Conservation (phyloP, 176 grass and related monocot species). For the Rhynchospora tenuis region DNA sequence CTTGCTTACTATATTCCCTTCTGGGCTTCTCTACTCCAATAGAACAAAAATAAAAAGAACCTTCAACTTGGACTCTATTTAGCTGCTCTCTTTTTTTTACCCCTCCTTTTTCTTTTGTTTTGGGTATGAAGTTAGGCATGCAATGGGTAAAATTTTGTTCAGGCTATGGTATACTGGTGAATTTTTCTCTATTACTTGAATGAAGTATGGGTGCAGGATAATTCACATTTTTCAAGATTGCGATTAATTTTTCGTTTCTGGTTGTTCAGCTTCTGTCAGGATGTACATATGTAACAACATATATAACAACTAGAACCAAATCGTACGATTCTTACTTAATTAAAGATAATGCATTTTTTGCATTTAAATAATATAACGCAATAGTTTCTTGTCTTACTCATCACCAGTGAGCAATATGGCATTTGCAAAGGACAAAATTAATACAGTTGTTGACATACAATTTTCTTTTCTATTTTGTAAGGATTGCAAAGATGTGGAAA, state of each 20-base stretch:
- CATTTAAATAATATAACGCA: too few species aligned
- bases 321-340: too few species aligned
- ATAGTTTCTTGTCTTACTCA: too few species aligned
- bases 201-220: neutral
- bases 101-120: neutral
- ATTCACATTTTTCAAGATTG: neutral
- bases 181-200: neutral
- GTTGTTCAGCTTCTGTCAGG: neutral
- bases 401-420: too few species aligned
- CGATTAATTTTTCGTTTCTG: neutral
- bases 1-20: too few species aligned
- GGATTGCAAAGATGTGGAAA: conserved; percentile 92
- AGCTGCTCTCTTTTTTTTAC: neutral
- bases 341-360: too few species aligned
- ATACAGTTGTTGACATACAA: neutral
- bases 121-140: neutral
- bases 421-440: too few species aligned
- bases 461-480: conserved; percentile 3
- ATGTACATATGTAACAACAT: neutral
- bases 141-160: neutral
- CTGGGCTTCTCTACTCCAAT: too few species aligned
- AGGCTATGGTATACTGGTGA: neutral
- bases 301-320: neutral
- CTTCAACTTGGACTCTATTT: neutral
- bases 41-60: neutral